Evolutionary conservation across 371 early-diverging fungal genomes (phyloP), one percentile per base, ranked within the genome.

Genomic region (Actinomucor elegans): DNA sequence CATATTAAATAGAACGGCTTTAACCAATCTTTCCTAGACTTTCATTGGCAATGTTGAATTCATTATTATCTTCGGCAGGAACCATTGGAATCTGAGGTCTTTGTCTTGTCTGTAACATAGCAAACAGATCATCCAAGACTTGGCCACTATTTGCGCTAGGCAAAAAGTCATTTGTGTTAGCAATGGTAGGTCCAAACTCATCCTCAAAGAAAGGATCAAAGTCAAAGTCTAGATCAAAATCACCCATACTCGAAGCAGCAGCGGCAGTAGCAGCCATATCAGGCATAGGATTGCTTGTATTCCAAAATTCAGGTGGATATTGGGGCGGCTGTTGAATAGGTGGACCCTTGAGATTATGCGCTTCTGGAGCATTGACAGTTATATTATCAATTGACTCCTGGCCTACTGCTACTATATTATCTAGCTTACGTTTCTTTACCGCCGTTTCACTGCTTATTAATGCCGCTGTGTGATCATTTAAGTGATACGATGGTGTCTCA

Each of bases 141-240:
- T 59, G 60, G 0, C 57, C 61, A 42, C 57, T 60, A 33, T 57
- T 57, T 14, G 57, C 61, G 51, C 29, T 58, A 8, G 64, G 50
- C 14, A 63, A n/a, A 15, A 63, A 58, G 24, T 58, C 64, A 36
- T 58, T 58, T 8, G 32, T 52, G 5, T 42, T 48, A 1, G 56
- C 12, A 41, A 52, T 24, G 15, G 52, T 52, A 0, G 52, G 46
- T 28, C 59, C 61, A 50, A 74, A 63, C 14, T 71, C 71, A 15
- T 71, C 69, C 29, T 68, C 64, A 48, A 71, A 64, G 48, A 64
- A 64, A 4, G 64, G 59, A 28, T 59, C 64, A 42, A 64, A 58
- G 36, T 58, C 64, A 31, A 58, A 57, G 17, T 64, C 64, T 20
- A 58, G 20, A 37, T 54, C 62, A 29, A 52, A 48, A 33, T 48